Base-by-base conservation (phyloP, 306 rosid genomes). In the Trifolium dubium region DNA sequence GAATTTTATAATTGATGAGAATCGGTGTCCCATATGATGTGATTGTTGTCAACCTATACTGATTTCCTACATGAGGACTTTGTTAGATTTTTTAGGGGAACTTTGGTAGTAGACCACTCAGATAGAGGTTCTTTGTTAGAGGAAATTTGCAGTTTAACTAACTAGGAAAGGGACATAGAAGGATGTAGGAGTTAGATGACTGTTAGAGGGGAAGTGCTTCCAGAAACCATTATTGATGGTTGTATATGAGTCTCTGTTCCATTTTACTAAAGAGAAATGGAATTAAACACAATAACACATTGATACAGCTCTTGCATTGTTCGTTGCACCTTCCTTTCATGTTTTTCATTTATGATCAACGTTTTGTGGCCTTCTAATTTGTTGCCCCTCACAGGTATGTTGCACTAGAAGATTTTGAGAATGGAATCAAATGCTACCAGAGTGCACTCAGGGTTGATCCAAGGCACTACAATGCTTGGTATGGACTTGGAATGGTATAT, bases 401-500 rank as follows among this genome's bases (percentile, higher is more conserved):
- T 49, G 88, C 98, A 10, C 85, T 92, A 66, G 99, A 95, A 81
- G 99, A 95, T 90, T 95, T 85, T 89, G 98, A 92, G 80, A 92
- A 89, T 77, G 99, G 98, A 78, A 87, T 88, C 39, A 90, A 90
- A 87, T 83, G 93, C 89, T 92, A 92, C 79, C 98, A 92, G 86
- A 90, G 88, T 81, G 97, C 98, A 56, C 97, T 95, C 58, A 89
- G 81, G 75, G 88, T 90, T 79, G 98, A 95, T 85, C 74, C 88
- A 69, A 92, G 99, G 79, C 99, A 95, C 74, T 95, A 92, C 68
- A 95, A 92, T 49, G 80, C 99, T 67, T 92, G 99, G 98, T 90
- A 90, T 86, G 99, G 99, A 77, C 99, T 95, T 78, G 99, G 99
- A 58, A 92, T 95, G 97, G 81, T 90, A 69, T 90, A 90, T 84